phyloP scores from a whole-genome alignment of 1,284 basidiomycete genomes.

The Phellinidium pouzarii region DNA sequence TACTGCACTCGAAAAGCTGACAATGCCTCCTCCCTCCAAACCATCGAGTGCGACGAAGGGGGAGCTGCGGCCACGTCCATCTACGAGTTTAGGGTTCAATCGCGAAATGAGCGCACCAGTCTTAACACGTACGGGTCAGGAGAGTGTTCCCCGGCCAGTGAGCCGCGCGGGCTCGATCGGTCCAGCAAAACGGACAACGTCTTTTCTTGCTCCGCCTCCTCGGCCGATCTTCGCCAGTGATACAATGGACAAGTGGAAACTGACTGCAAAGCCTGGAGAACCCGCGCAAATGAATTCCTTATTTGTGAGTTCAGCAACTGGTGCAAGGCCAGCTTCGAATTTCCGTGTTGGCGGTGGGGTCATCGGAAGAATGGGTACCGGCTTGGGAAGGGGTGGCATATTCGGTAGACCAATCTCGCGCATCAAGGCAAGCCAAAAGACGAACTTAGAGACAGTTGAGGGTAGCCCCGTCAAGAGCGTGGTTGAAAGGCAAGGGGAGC shows the following conservation, averaged over 20 bases:
- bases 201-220: conserved; percentile 12
- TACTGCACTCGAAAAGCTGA: conserved; percentile 14
- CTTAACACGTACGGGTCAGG: background rate
- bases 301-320: background rate
- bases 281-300: background rate
- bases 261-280: background rate
- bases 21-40: conserved; percentile 17
- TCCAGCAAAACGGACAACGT: background rate
- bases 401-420: conserved; percentile 13
- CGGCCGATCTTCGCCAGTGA: background rate
- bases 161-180: conserved; percentile 14
- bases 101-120: conserved; percentile 10
- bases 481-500: conserved; percentile 9
- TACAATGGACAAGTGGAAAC: conserved; percentile 4
- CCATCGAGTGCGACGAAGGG: conserved; percentile 5
- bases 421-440: conserved; percentile 52
- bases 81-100: conserved; percentile 17
- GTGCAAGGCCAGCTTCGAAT: background rate
- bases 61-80: conserved; percentile 6
- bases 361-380: background rate
- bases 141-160: background rate
- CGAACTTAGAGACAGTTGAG: conserved; percentile 51
- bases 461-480: conserved; percentile 54
- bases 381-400: background rate
- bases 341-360: background rate